Evolutionary conservation across 2,329 filamentous ascomycete genomes (phyloP), one percentile per base, ranked within the genome.

Genomic region (Cadophora malorum): DNA sequence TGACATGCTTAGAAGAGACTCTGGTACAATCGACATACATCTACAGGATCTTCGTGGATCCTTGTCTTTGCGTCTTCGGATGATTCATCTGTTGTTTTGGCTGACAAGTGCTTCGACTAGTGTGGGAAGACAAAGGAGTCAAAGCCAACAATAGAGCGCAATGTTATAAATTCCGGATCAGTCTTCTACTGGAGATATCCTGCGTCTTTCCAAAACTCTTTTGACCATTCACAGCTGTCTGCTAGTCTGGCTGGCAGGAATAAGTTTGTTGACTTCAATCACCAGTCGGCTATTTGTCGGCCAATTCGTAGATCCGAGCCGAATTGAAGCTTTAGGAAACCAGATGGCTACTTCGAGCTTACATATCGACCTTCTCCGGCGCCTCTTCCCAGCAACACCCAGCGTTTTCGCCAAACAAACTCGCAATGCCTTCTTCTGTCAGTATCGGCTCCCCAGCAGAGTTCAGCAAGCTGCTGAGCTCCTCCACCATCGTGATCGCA

Each of bases 401-500:
- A 58, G 33, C 61, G 50, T 55, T 21, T 16, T 16, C 9, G n/a
- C 52, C 21, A 33, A 19, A 12, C 7, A 19, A 35, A 62, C 1
- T 52, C 53, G 61, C 47, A 19, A 77, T 77, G 75, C 73, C 74
- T 66, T 69, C 74, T 19, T 75, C 81, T 28, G 80, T 87, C 59
- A 83, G 81, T 67, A 90, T 95, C 74, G 82, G 82, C 69, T 94
- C 91, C 0, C 80, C 85, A 16, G 82, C 84, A 73, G 88, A 96
- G 80, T 96, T 94, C 83, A 87, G 87, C 76, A 85, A 86, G 71
- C 83, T 94, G 64, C 84, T 97, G 59, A 85, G 85, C 65, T 88
- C 89, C 63, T 93, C 91, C 66, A 88, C 87, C 75, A 87, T 97
- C 70, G 93, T 97, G 66, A 87, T 99, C 69, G 88, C 93, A 75